Base-by-base conservation (phyloP, 2,329 filamentous ascomycete species). In the Coniella vitis region DNA sequence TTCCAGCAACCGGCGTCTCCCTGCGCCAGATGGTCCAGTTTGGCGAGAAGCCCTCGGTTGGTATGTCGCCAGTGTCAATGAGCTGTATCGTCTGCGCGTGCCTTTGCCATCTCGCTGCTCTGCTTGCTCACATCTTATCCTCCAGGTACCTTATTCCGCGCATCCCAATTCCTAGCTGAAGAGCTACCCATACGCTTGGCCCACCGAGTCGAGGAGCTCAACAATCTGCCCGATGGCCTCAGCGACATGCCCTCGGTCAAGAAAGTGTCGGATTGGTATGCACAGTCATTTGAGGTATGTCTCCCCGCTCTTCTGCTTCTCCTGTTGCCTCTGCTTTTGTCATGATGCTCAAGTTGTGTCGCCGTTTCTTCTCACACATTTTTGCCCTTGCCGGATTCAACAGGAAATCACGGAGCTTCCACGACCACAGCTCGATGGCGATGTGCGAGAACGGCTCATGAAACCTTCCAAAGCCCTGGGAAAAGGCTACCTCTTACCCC, bases 11-110 rank as follows among this genome's bases (percentile, higher is more conserved):
- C 13, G 93, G 93, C 62, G 87, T 94, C 61, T 96, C 90, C 66
- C 77, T 98, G 69, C 82, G 93, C 67, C 93, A 98, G 77, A 98
- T 98, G 93, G 91, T 97, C 51, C 91, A 97, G 69, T 97, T 97
- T 68, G 91, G 91, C 64, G 90, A 95, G 73, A 87, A 83, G 66
- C 90, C 91, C 46, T 96, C 90, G 14, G 87, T 84, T 60, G 89
- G 88, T 93, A 74, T 62, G 78, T 67, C 49, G 17, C 29, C 20
- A 22, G 19, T 38, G 35, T 35, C 38, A 22, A 19, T 31, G 32
- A 47, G 46, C 52, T 53, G 43, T 25, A 19, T 37, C 46, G 14
- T n/a, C 8, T 32, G 21, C 32, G 21, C 35, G 21, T 22, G 38
- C 31, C 22, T 29, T 5, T 20, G 22, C 22, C 14, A 45, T 35